Evolutionary conservation across 2,329 filamentous ascomycete genomes (phyloP), one percentile per base, ranked within the genome.

Genomic region (Diaporthe capsici): DNA sequence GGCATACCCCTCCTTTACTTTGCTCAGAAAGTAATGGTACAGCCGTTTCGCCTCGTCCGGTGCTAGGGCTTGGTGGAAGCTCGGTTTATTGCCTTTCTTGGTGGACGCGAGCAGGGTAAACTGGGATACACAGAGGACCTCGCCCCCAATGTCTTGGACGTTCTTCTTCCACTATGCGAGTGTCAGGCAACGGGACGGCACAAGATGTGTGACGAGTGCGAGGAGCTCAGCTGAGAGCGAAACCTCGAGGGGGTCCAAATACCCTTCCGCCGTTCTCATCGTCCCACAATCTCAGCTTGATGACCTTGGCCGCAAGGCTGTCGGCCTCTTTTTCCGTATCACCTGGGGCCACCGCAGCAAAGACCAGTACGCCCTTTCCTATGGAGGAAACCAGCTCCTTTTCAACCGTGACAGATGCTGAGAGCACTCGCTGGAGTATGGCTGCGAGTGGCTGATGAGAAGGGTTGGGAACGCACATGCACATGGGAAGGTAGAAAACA

Each of bases 71-170:
- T 94, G 94, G 83, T 98, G 96, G 81, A 99, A 99, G 83, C 97
- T 94, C 47, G 97, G 97, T 84, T 98, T 98, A 82, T 92, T 96
- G 77, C 96, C 96, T 84, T 98, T 98, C 82, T 96, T 98, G n/a
- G 96, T 96, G 61, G 93, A 94, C 63, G 95, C 97, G 68, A 98
- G 90, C 13, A 99, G 90, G 3, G 97, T 99, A 82, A 99, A 99
- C 85, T 99, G 97, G 20, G 97, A 98, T 61, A 99, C 96, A 84
- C 96, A 98, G n/a, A 99, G 91, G 37, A 99, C 90, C 83, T 98
- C 97, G 70, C 97, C 97, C 60, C 91, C 88, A 76, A 98, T 96
- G 77, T 99, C 97, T 80, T 93, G 89, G 12, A 99, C 95, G 79
- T 89, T 97, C 80, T 90, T 91, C 85, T 98, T 98, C 97, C 97